These are phyloP conservation scores for Diaporthe humulicola DNA, from an alignment of 2,329 filamentous ascomycete species.

Conservation along the genomic window DNA sequence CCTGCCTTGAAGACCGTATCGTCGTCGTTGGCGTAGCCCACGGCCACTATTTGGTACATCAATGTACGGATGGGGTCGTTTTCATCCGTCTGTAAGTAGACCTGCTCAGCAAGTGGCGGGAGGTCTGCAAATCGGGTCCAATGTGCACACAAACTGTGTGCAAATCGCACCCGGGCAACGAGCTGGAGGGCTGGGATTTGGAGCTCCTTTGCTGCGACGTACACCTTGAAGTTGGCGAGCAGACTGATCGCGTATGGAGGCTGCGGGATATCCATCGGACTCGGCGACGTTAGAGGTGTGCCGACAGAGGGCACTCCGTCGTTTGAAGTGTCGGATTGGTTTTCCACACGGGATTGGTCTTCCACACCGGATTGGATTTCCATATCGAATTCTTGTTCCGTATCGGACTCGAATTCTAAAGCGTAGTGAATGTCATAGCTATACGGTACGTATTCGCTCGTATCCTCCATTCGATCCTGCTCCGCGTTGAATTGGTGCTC, in stretches of 20 bases:
- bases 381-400: too few relatives aligned
- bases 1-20: neutral
- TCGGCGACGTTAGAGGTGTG: neutral
- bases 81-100: neutral
- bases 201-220: neutral
- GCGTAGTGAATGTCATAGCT: neutral
- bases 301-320: neutral
- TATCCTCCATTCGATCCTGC: neutral
- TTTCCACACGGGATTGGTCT: too few relatives aligned
- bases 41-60: neutral
- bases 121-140: neutral
- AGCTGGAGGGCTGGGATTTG: conserved; percentile 4
- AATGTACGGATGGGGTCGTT: neutral
- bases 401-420: neutral
- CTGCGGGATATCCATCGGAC: neutral
- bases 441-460: neutral
- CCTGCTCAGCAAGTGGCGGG: neutral
- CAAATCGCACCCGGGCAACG: neutral
- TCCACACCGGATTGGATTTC: too few relatives aligned
- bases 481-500: too few relatives aligned
- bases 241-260: conserved; percentile 2
- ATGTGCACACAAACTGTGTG: neutral
- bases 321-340: neutral
- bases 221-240: neutral
- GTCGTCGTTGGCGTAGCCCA: neutral